Evolutionary conservation across 2,329 filamentous ascomycete genomes (phyloP).

Genomic region (Aspergillus sp.): DNA sequence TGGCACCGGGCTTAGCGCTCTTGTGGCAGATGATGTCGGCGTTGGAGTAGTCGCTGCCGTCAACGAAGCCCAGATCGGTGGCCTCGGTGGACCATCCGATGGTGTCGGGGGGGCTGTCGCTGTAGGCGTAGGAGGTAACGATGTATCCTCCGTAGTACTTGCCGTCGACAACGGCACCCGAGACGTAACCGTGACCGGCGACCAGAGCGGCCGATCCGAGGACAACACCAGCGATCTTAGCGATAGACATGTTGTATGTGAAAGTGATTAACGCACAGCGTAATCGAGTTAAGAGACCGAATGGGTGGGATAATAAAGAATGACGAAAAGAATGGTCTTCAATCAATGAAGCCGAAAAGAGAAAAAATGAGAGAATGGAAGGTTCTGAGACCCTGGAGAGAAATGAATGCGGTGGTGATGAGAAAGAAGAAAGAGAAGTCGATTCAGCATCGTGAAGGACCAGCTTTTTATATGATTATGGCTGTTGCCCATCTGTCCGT

Average conservation of each 20-base stretch:
- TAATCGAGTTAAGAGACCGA: conserved; percentile 22
- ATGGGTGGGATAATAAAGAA: conserved; percentile 23
- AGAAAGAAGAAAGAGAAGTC: conserved; percentile 12
- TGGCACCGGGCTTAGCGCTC: conserved; percentile 51
- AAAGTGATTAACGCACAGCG: conserved; percentile 32
- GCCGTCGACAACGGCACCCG: conserved; percentile 36
- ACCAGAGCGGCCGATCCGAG: conserved; percentile 38
- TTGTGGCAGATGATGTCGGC: conserved; percentile 64
- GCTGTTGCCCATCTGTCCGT: not conserved
- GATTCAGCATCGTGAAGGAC: not conserved
- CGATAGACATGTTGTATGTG: conserved; percentile 31
- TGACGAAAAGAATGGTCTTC: conserved; percentile 32
- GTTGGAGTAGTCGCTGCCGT: conserved; percentile 46
- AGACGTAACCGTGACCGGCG: conserved; percentile 41
- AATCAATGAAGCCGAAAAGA: conserved; percentile 34
- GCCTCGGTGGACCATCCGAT: conserved; percentile 57
- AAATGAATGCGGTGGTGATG: conserved; percentile 33
- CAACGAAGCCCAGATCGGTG: conserved; percentile 56
- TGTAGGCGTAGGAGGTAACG: conserved; percentile 35
- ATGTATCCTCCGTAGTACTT: conserved; percentile 43
- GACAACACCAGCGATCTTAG: conserved; percentile 33
- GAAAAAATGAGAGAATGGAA: conserved; percentile 26
- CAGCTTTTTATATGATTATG: conserved; percentile 18
- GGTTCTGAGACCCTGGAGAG: conserved; percentile 27
- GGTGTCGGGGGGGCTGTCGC: conserved; percentile 37